Evolutionary conservation across 164 flowering plant species (phyloP), one percentile per base, ranked within the genome.

Genomic region (Kalanchoe fedtschenkoi): DNA sequence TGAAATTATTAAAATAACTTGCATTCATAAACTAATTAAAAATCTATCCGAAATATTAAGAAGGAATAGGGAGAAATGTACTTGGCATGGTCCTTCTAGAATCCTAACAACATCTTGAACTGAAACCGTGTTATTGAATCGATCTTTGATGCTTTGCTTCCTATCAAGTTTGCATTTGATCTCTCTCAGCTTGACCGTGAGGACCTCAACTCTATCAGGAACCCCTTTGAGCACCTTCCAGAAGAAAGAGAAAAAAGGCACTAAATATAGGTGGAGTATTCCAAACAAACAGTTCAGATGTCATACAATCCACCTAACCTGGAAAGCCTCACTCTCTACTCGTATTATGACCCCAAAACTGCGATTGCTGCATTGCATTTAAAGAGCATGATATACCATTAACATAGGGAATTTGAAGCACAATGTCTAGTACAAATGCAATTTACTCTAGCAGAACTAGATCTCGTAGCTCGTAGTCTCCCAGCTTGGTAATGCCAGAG

Each of bases 381-480:
- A 68, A 19, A 47, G 6, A 62, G 41, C 17, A 60, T 19, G 29
- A 65, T 44, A 76, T 65, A 63, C 58, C 64, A 16, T 1, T 42
- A 43, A 56, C 22, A 14, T 29, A 38, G 30, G 56, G 67, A 47
- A 34, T 0, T 59, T 14, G 37, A 68, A 61, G 16, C 26, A 1
- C 13, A 24, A 34, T 42, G 14, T 63, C 33, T 0, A 66, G 46
- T 5, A 22, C 15, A 59, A 29, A 24, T 32, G 34, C 19, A 55
- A 24, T 91, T 80, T 83, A 95, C 99, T 89, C 96, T 22, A 95
- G 78, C 39, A 81, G 69, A 60, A 95, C 96, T 69, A 95, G 96
- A 76, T 95, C 99, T 67, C 85, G 99, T 39, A 95, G 83, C 76
- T 95, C 99, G 71, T 85, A 95, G n/a, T 87, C 96, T 16, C 99